Evolutionary conservation across 78 protist genomes (phyloP).

Genomic region (Diacronema lutheri): DNA sequence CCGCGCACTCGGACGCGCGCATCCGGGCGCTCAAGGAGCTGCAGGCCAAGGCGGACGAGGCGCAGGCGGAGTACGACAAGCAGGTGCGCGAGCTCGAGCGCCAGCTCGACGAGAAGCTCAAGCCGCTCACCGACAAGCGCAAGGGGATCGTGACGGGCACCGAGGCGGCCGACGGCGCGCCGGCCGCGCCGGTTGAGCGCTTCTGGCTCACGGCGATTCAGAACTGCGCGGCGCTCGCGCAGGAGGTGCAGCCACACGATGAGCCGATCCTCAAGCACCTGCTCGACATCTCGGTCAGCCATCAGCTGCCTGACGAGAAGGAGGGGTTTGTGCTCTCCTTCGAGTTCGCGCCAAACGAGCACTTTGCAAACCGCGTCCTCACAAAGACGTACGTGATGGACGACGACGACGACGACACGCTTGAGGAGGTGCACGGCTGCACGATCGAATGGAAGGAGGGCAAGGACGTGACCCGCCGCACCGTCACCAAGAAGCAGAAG

Average conservation of each 20-base stretch:
- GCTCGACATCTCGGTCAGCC: neutral
- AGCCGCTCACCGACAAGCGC: too few species aligned
- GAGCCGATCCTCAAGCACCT: constrained; percentile 19
- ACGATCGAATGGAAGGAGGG: constrained; percentile 20
- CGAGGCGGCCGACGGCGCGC: too few species aligned
- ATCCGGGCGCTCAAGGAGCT: too few species aligned
- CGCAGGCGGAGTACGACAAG: too few species aligned
- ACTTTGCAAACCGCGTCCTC: neutral
- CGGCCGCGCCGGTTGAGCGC: too few species aligned
- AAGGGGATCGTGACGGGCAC: too few species aligned
- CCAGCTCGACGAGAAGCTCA: too few species aligned
- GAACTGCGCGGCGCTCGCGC: too few species aligned
- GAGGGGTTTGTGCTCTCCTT: constrained; percentile 8
- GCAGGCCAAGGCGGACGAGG: too few species aligned
- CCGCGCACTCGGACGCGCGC: too few species aligned
- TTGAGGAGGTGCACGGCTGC: neutral
- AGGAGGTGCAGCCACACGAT: neutral
- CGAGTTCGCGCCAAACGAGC: neutral
- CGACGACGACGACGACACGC: constrained; percentile 9
- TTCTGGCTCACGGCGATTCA: too few species aligned
- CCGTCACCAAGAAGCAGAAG: constrained; percentile 27
- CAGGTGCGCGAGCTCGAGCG: too few species aligned
- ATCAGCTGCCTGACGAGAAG: neutral
- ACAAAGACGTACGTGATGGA: constrained; percentile 16
- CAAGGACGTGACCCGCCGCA: neutral